Evolutionary conservation across 192 early-diverging fungal species (phyloP).

Genomic region (Gamsiella multidivaricata): DNA sequence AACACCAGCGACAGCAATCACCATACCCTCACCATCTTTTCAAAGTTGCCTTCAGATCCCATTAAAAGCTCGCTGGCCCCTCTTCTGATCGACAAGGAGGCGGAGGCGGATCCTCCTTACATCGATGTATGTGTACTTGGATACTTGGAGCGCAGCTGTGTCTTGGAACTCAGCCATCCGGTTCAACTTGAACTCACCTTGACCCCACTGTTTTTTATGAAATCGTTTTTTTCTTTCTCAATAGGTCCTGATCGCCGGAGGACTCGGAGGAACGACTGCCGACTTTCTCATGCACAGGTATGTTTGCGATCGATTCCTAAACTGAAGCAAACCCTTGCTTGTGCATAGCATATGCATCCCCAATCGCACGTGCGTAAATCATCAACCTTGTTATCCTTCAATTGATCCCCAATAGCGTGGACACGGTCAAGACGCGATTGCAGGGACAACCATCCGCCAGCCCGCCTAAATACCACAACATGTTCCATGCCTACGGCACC

Average conservation of each 20-base stretch:
- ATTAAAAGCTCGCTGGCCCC: conserved; percentile 21
- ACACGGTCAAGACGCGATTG: conserved; percentile 69
- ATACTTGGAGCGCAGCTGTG: no score
- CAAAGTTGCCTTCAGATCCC: conserved; percentile 10
- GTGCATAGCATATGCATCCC: background rate
- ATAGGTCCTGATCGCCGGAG: conserved; percentile 63
- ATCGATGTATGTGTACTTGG: conserved; percentile 18
- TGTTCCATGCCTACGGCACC: conserved; percentile 65
- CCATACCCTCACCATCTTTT: conserved; percentile 19
- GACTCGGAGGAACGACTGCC: conserved; percentile 63
- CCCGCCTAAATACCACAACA: conserved; percentile 64
- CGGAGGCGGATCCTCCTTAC: conserved; percentile 26
- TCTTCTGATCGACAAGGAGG: background rate
- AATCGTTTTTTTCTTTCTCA: background rate
- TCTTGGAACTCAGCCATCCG: no score
- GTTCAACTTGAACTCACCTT: background rate
- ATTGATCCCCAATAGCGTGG: conserved; percentile 48
- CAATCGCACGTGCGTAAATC: no score
- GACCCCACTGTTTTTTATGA: background rate
- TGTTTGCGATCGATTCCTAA: background rate
- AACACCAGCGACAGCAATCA: background rate
- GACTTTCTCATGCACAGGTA: conserved; percentile 69
- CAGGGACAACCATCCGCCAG: conserved; percentile 62
- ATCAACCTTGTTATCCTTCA: no score
- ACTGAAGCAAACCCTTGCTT: background rate